Base-by-base conservation (phyloP, 1,284 basidiomycete genomes). In the Heliocybe sulcata region DNA sequence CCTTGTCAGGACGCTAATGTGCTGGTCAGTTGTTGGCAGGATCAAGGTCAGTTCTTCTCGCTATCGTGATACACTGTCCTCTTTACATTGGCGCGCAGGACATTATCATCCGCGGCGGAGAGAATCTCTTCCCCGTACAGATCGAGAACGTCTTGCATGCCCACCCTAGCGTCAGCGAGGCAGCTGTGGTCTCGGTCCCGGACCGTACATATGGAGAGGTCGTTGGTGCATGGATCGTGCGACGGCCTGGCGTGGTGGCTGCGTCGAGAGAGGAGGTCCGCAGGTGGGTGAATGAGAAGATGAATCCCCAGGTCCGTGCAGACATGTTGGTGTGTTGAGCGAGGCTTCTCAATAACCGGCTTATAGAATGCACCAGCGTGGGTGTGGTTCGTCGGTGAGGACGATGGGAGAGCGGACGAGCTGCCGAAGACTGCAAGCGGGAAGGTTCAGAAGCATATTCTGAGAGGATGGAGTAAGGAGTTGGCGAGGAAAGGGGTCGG, bases 401-500 rank as follows among this genome's bases (percentile, higher is more conserved):
- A 85, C 25, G 81, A 78, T 3, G 45, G 8, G 6, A 69, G 71
- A 4, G 70, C 74, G 8, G 66, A 69, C 22, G 85, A 90, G 59
- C 67, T 93, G 11, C 92, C 92, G 0, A 92, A 90, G 74, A 94
- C 91, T 4, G 89, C 87, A 19, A 93, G 90, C 61, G 92, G 92
- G 45, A 94, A 94, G 69, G 83, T 94, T 35, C 82, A 84, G 83
- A 94, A 94, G 71, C 88, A 92, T 68, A 67, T 91, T 8, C 64
- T 85, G 57, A 67, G 82, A 45, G 68, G 71, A 12, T 83, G 81
- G 82, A 77, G 79, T 63, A 71, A 71, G 54, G 75, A 80, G 14
- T 63, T 83, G 27, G 75, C 72, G 14, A 60, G 66, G 61, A 70
- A 67, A 55, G 63, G 38, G 12, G 38, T 42, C 6, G 38, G 38